These are phyloP conservation scores for Carex scoparia DNA, from an alignment of 176 grass and related monocot genomes.

Conservation along the genomic window DNA sequence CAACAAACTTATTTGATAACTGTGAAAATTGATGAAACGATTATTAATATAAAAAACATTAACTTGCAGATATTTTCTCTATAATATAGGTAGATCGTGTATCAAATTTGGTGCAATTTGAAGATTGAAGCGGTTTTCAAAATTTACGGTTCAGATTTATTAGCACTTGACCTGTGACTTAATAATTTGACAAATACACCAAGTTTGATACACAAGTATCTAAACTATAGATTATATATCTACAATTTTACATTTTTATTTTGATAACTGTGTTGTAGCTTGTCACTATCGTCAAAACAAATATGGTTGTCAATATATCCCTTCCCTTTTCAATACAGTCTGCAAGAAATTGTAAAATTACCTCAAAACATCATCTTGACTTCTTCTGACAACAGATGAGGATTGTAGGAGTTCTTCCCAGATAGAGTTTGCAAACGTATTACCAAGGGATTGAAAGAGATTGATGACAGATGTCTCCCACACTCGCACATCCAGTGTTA, in stretches of 20 bases:
- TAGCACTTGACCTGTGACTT: not conserved
- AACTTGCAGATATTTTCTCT: not conserved
- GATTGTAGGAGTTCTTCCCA: slow-evolving; percentile 80
- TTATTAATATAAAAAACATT: not conserved
- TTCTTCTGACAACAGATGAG: slow-evolving; percentile 26
- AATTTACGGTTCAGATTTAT: not conserved
- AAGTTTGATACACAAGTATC: not conserved
- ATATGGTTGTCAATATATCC: not conserved
- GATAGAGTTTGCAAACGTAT: slow-evolving; percentile 81
- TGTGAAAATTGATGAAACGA: not conserved
- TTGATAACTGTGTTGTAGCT: not conserved
- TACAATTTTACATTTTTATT: not conserved
- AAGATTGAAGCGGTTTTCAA: not conserved
- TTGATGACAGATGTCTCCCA: slow-evolving; percentile 98
- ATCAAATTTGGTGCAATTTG: not conserved
- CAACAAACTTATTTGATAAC: not conserved
- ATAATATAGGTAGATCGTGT: not conserved
- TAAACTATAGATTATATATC: not conserved
- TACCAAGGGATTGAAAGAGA: slow-evolving; percentile 93
- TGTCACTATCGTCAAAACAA: not conserved
- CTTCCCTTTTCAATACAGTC: not conserved
- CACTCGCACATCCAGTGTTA: slow-evolving; percentile 97
- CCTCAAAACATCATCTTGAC: slow-evolving; percentile 56
- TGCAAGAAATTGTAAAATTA: slow-evolving; percentile 25
- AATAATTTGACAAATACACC: not conserved